Conservation (phyloP, 768 basidiomycete genomes). For the Peribolospora kevripleyi region DNA sequence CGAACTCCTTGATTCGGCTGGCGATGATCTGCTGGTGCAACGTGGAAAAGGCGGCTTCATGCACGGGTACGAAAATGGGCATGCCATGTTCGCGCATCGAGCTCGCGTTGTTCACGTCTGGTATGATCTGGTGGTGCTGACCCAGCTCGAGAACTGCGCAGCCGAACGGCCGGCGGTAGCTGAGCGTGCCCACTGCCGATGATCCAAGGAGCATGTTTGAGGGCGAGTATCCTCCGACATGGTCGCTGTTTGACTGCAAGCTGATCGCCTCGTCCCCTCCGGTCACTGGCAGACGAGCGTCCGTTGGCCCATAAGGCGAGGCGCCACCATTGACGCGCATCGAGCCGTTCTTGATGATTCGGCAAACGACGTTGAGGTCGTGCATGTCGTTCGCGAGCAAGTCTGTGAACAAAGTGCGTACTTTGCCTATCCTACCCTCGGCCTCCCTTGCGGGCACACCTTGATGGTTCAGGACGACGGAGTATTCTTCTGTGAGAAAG, state of each 20-base stretch:
- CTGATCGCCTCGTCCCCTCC: too few species aligned
- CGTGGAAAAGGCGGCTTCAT: slow-evolving; percentile 70
- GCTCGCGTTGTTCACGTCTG: slow-evolving; percentile 38
- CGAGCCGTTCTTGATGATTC: slow-evolving; percentile 65
- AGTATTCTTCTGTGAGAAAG: slow-evolving; percentile 86
- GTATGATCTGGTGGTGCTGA: slow-evolving; percentile 24
- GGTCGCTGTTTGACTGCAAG: too few species aligned
- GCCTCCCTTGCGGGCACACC: slow-evolving; percentile 26
- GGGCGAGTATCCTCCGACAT: too few species aligned
- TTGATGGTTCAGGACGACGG: slow-evolving; percentile 68
- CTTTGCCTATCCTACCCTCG: slow-evolving; percentile 33
- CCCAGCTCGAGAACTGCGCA: slow-evolving; percentile 75
- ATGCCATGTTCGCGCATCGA: slow-evolving; percentile 52
- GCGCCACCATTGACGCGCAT: slow-evolving; percentile 41
- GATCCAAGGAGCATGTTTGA: too few species aligned
- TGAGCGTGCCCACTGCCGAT: slow-evolving; percentile 9
- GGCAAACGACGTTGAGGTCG: slow-evolving; percentile 72
- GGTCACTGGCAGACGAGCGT: too few species aligned
- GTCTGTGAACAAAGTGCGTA: slow-evolving; percentile 73
- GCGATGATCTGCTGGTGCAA: slow-evolving; percentile 86
- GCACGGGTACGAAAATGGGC: slow-evolving; percentile 62
- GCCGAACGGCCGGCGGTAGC: slow-evolving; percentile 71
- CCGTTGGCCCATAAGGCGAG: neutral
- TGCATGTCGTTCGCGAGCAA: slow-evolving; percentile 64
- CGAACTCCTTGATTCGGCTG: slow-evolving; percentile 49